Base-by-base conservation (phyloP, 1,139 yeast genomes). In the Geotrichum fermentans region DNA sequence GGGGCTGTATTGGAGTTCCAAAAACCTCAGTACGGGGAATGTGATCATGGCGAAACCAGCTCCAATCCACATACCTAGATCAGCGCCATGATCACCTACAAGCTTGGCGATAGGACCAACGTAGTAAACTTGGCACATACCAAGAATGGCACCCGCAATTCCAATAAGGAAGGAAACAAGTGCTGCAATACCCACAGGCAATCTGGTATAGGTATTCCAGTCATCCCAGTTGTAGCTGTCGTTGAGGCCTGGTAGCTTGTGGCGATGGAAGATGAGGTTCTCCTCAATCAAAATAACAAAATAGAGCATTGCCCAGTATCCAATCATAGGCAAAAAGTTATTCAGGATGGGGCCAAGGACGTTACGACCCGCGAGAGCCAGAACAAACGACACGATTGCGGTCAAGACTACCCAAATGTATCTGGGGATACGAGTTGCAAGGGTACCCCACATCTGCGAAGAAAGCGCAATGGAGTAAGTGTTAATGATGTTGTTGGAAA, bases 311-410 rank as follows among this genome's bases (percentile, higher is more conserved):
- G 86, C 78, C 97, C 97, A 89, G 68, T 89, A 89, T 0, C 96
- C 96, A 53, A 89, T 79, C 96, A 89, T 88, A 8, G 97, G 96
- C 58, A 89, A 72, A 70, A 89, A 89, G 61, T 88, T 89, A n/a
- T 89, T 80, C 61, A 89, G 71, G 54, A 88, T 87, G 3, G 80
- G 74, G 41, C 89, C 75, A 63, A 89, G 84, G 58, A 81, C 79
- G 64, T 84, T 72, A 59, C 87, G 75, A 10, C 97, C 97, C 11
- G 80, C 92, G 51, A 66, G 58, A 11, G 70, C 61, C 29, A 67
- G 57, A 1, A 83, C 80, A 58, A 86, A 71, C 58, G 81, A 83
- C 20, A 85, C 69, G 1, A 73, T 78, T 4, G 90, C 85, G 32
- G 84, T 74, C 1, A 78, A 64, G 42, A 86, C 68, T 1, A 87